Evolutionary conservation across 2,329 filamentous ascomycete genomes (phyloP).

Genomic region (Trichoderma endophyticum): DNA sequence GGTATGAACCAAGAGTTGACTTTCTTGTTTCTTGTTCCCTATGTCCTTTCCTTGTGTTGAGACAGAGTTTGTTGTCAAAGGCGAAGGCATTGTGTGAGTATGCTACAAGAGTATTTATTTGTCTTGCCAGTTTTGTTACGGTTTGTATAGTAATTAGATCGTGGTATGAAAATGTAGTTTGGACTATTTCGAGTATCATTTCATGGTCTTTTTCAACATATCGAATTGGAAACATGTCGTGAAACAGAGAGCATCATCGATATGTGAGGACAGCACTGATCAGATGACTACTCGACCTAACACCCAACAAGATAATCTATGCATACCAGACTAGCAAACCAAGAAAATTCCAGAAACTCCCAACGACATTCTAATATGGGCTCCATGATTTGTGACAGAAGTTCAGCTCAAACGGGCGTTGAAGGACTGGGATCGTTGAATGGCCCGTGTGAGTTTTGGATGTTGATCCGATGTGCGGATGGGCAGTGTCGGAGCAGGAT

Average conservation of each 20-base stretch:
- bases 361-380: not conserved
- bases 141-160: too few species aligned
- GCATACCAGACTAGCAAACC: not conserved
- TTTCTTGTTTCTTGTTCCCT: not conserved
- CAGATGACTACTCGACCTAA: not conserved
- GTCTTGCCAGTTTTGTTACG: not conserved
- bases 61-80: not conserved
- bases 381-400: not conserved
- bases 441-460: conserved; percentile 1
- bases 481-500: not conserved
- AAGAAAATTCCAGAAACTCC: not conserved
- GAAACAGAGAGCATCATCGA: not conserved
- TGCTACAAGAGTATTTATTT: not conserved
- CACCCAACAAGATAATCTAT: not conserved
- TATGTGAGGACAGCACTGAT: not conserved
- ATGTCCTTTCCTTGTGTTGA: fast-evolving
- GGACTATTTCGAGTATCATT: not conserved
- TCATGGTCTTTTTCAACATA: not conserved
- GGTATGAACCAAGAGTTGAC: too few species aligned
- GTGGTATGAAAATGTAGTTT: not conserved
- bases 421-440: not conserved
- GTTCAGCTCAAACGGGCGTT: not conserved
- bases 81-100: not conserved
- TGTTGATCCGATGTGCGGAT: not conserved
- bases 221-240: not conserved